Conservation (phyloP, 2,329 filamentous ascomycete genomes). For the Mariannaea sp. region DNA sequence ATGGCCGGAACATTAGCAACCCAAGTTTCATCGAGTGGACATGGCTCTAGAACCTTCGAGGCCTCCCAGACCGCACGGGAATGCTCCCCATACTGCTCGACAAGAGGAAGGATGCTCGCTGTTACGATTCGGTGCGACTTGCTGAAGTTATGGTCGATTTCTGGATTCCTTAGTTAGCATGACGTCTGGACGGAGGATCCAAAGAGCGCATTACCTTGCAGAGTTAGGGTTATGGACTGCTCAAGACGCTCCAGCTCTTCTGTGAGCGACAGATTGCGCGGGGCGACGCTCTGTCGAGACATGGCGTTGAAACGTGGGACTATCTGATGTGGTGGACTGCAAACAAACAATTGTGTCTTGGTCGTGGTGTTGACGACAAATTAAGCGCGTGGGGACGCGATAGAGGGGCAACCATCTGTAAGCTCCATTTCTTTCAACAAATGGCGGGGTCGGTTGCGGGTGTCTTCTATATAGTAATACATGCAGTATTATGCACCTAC, state of each 20-base stretch:
- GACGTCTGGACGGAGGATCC: not conserved
- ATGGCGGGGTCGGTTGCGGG: conserved; percentile 31
- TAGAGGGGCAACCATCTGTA: conserved; percentile 40
- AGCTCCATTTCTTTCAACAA: too few species aligned
- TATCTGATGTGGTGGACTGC: not conserved
- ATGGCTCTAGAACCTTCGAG: conserved; percentile 68
- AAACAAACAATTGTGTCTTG: conserved; percentile 2
- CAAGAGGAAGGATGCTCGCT: conserved; percentile 86
- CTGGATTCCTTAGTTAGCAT: conserved; percentile 51
- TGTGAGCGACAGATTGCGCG: conserved; percentile 74
- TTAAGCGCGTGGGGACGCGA: conserved; percentile 39
- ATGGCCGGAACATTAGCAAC: conserved; percentile 13
- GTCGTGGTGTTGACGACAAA: conserved; percentile 25
- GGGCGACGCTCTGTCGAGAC: conserved; percentile 54
- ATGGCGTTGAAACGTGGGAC: too few species aligned
- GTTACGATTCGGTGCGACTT: conserved; percentile 96
- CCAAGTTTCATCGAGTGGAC: not conserved
- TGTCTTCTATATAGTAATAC: too few species aligned
- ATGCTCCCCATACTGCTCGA: conserved; percentile 94
- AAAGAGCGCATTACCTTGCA: conserved; percentile 69
- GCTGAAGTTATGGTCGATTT: conserved; percentile 99
- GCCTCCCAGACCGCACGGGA: conserved; percentile 96
- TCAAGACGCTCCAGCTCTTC: conserved; percentile 96
- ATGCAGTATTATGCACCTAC: too few species aligned
- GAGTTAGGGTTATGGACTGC: conserved; percentile 92